Evolutionary conservation across 2,329 filamentous ascomycete species (phyloP), one percentile per base, ranked within the genome.

Genomic region (Verticillium alfalfae): DNA sequence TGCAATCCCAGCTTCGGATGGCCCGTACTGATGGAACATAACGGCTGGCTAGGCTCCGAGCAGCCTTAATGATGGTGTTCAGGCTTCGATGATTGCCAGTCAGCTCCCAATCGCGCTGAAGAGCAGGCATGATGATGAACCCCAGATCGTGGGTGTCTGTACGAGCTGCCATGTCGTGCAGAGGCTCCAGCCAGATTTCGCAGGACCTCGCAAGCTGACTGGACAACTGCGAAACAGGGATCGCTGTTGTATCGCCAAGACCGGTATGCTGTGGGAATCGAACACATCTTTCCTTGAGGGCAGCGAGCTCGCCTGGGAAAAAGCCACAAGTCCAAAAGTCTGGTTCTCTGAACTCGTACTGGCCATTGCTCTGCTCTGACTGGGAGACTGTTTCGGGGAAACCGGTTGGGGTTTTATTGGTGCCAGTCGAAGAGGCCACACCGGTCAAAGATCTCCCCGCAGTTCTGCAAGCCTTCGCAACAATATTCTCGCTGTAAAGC

Each of bases 111-210:
- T 81, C 77, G 34, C 76, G 72, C 22, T 75, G 75, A 0, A 82
- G 67, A 1, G 79, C 77, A 0, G 81, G 81, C 58, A 78, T 75
- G 6, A 83, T 75, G 49, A 84, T 84, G 64, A 85, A 84, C 0
- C 81, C 80, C 61, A 85, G 74, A 41, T 84, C 82, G 61, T 84
- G 82, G 0, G 81, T 84, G 60, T 84, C 79, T 2, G 73, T 83
- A 26, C 78, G 76, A 62, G 63, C 69, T 13, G 73, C 68, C 70
- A 78, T 78, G 13, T 58, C 64, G 60, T 78, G 72, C 0, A 79
- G 64, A 1, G 75, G 74, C 39, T 68, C 67, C 12, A 72, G 60
- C 75, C 73, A 77, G 12, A 59, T 61, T n/a, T 63, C 61, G 58
- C 72, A 70, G 13, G 71, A 61, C 38, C 67, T 59, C 18, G 60